Evolutionary conservation across 805 yeast species (phyloP).

Genomic region (Starmera pachycereana): DNA sequence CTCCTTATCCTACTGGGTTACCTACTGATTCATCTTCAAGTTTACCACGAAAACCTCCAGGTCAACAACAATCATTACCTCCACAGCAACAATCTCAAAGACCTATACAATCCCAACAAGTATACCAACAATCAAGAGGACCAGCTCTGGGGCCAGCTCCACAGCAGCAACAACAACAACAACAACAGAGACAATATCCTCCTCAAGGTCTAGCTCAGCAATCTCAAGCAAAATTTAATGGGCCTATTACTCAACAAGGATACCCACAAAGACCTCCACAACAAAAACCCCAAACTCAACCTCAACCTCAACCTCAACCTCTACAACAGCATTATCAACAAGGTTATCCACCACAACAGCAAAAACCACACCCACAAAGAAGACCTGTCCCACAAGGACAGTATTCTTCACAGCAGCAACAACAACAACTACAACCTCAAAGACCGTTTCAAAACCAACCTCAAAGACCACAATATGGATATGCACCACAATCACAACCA

Average conservation of each 20-base stretch:
- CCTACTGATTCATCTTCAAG: background rate
- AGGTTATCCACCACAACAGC: constrained; percentile 1
- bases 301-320: constrained; percentile 5
- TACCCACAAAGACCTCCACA: background rate
- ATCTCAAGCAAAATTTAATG: background rate
- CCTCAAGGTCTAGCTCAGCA: background rate
- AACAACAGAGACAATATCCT: background rate
- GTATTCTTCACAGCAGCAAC: background rate
- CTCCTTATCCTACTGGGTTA: background rate
- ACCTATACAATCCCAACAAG: too few relatives aligned
- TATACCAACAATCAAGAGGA: too few relatives aligned
- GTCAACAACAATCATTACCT: background rate
- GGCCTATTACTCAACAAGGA: constrained; percentile 1
- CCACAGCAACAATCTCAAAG: constrained; percentile 1
- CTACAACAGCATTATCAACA: background rate
- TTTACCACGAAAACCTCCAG: background rate
- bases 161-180: background rate
- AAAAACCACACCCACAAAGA: background rate
- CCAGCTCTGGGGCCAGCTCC: too few relatives aligned
- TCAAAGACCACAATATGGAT: background rate
- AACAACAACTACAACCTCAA: background rate
- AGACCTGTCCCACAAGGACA: constrained; percentile 1
- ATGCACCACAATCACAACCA: constrained; percentile 1
- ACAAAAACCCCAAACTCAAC: constrained; percentile 8
- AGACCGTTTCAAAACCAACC: background rate